These are phyloP conservation scores for Apophysomyces trapeziformis DNA, from an alignment of 371 early-diverging fungal species.

Conservation along the genomic window DNA sequence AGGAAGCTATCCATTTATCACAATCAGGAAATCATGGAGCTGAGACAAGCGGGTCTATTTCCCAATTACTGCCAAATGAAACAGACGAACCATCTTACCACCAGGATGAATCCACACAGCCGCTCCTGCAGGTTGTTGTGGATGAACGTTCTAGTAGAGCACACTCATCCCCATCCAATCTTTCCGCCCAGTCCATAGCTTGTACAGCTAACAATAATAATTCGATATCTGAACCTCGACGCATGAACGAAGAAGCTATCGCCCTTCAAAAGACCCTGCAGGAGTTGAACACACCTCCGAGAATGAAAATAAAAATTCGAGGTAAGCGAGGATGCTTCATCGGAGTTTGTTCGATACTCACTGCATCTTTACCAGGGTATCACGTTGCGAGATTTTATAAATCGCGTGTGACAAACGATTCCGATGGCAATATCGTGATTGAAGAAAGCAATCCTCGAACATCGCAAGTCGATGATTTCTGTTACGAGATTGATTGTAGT, in stretches of 20 bases:
- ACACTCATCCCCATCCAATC: background rate
- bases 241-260: conserved; percentile 48
- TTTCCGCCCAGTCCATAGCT: background rate
- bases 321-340: conserved; percentile 33
- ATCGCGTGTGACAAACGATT: background rate
- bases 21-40: background rate
- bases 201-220: background rate
- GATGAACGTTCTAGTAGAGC: background rate
- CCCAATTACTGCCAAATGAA: background rate
- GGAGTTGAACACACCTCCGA: conserved; percentile 44
- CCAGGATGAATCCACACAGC: background rate
- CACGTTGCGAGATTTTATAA: background rate
- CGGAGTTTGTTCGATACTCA: background rate
- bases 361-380: background rate
- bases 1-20: background rate
- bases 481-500: background rate
- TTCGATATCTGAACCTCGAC: conserved; percentile 31
- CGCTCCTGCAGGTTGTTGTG: background rate
- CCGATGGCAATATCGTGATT: background rate
- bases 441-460: background rate
- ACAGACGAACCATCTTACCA: background rate
- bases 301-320: conserved; percentile 37
- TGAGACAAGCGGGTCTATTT: background rate
- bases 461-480: background rate
- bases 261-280: conserved; percentile 46